These are phyloP conservation scores for Tinospora cordifolia DNA, from an alignment of 164 flowering plant genomes.

Conservation along the genomic window DNA sequence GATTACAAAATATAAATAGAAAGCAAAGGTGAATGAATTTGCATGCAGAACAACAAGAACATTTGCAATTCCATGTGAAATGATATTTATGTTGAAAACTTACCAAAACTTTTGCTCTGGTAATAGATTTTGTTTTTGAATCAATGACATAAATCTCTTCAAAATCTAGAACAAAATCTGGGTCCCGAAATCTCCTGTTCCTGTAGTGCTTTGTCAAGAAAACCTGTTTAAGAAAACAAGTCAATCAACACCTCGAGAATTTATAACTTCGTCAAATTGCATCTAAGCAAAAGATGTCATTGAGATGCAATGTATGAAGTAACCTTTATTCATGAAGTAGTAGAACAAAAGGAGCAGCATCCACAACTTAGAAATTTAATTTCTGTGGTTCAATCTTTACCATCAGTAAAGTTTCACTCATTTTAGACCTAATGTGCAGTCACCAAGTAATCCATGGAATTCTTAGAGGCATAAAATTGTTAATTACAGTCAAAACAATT, in stretches of 20 bases:
- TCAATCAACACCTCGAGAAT: neutral
- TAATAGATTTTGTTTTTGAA: constrained; percentile 81
- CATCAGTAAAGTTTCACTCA: no score
- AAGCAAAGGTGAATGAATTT: neutral
- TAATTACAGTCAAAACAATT: no score
- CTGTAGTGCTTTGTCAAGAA: constrained; percentile 87
- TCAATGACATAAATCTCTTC: constrained; percentile 96
- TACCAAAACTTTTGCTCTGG: constrained; percentile 86
- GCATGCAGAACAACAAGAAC: neutral
- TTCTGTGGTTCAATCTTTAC: no score
- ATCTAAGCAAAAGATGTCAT: no score
- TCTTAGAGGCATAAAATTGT: no score
- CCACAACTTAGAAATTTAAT: no score
- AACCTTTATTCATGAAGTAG: no score
- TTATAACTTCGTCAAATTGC: neutral
- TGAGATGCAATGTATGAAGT: no score
- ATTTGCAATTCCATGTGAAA: neutral
- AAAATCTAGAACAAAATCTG: constrained; percentile 86
- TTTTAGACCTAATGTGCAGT: no score
- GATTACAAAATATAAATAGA: neutral
- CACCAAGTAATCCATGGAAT: no score
- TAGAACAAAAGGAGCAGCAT: no score
- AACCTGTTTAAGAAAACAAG: constrained; percentile 39
- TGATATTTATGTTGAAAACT: constrained; percentile 16
- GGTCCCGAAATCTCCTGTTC: constrained; percentile 67